Conservation (phyloP, 1,139 yeast species). For the Scheffersomyces lignicola region DNA sequence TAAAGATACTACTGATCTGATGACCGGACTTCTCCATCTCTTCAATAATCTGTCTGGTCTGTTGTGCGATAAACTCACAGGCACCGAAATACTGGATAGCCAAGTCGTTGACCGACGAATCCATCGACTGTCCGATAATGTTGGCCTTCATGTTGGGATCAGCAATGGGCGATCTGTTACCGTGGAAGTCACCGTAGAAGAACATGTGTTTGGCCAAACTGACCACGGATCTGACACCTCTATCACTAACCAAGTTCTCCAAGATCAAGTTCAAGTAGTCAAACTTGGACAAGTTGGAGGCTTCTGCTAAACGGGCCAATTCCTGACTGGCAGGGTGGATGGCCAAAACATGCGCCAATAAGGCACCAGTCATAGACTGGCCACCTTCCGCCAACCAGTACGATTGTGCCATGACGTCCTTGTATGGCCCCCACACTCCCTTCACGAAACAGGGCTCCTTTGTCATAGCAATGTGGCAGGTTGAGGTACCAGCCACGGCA, state of each 20-base stretch:
- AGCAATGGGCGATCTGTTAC: constrained; percentile 95
- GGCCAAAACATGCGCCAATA: constrained; percentile 84
- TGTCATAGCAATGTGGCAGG: constrained; percentile 92
- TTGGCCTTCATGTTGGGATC: constrained; percentile 94
- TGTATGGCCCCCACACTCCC: constrained; percentile 99
- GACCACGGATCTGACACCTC: constrained; percentile 65
- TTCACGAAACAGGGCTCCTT: constrained; percentile 84
- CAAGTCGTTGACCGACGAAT: constrained; percentile 75
- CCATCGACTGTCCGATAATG: constrained; percentile 92
- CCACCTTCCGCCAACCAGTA: constrained; percentile 99
- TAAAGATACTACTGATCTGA: constrained; percentile 68
- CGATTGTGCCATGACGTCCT: constrained; percentile 85
- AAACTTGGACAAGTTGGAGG: constrained; percentile 71
- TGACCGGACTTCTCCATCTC: constrained; percentile 83
- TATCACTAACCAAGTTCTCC: constrained; percentile 62
- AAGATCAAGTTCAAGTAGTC: constrained; percentile 77
- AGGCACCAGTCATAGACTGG: constrained; percentile 94
- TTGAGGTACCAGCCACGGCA: constrained; percentile 97
- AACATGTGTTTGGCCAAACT: constrained; percentile 81
- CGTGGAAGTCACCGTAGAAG: constrained; percentile 95
- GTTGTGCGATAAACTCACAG: constrained; percentile 96
- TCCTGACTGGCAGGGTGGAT: constrained; percentile 87
- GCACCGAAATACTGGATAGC: constrained; percentile 90
- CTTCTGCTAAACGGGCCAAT: constrained; percentile 60
- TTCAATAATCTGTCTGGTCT: constrained; percentile 91